Evolutionary conservation across 2,329 filamentous ascomycete species (phyloP), one percentile per base, ranked within the genome.

Genomic region (Fusarium keratoplasticum): DNA sequence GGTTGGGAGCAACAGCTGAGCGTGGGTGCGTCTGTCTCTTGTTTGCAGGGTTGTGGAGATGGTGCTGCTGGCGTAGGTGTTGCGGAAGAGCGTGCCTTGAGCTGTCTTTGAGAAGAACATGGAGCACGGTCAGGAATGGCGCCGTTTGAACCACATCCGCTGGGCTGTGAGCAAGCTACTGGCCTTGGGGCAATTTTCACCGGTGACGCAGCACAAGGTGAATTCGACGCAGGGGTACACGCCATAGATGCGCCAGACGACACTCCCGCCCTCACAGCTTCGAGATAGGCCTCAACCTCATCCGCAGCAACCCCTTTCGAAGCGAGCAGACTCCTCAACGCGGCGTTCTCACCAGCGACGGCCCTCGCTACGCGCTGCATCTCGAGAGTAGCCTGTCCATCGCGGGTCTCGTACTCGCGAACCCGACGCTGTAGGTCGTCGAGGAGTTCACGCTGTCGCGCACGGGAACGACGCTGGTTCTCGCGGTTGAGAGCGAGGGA

Each of bases 401-500:
- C 86, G 3, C 77, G 80, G 9, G 75, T 76, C 76, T 87, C 84
- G 71, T 84, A 85, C 31, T 83, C 83, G n/a, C 78, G 80, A 10
- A 88, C 66, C 7, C 82, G 81, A 11, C 68, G 76, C 72, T 86
- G 85, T 22, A 89, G 79, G 6, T 82, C 80, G 10, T 83, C 81
- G n/a, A 87, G 72, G 33, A 85, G 82, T 66, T 86, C 84, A 44
- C 82, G 83, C 13, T 82, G 83, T 22, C 86, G 83, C 14, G 83
- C 85, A 27, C 87, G 83, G 14, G 83, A 86, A 6, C 83, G 84
- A 38, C 86, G 84, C 77, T 88, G 86, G 74, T 85, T 87, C 62
- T 86, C 82, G 50, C 85, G 83, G 68, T 79, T 79, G 58, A 78
- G 75, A 16, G 75, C 74, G 52, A 78, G 74, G 18, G 77, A 79